phyloP scores from a whole-genome alignment of 305 asterid species.

The Striga hermonthica region DNA sequence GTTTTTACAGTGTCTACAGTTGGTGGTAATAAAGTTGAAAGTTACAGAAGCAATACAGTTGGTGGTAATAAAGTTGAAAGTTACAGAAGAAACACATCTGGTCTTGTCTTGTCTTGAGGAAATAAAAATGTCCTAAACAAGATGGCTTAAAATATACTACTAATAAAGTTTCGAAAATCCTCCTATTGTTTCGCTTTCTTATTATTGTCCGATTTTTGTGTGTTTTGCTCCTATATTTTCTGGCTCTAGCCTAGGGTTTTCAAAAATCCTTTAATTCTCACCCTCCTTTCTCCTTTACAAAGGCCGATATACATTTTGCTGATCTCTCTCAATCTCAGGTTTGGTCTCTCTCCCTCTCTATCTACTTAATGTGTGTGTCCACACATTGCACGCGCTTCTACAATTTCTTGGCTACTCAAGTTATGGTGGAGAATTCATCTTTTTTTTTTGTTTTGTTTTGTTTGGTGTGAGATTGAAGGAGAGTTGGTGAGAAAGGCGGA shows the following conservation, averaged over 20 bases:
- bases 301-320: constrained; percentile 6
- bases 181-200: background rate
- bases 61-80: no score
- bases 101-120: no score
- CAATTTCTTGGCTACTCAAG: no score
- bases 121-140: no score
- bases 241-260: constrained; percentile 18
- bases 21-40: no score
- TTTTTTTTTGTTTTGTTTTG: no score
- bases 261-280: constrained; percentile 2
- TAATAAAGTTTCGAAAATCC: no score
- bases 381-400: background rate
- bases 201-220: constrained; percentile 14
- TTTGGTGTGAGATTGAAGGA: no score
- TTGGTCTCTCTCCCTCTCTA: background rate
- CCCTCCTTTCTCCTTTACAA: constrained; percentile 4
- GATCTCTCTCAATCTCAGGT: constrained; percentile 9
- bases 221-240: constrained; percentile 9
- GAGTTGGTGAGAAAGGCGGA: background rate
- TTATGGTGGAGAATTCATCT: no score
- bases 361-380: background rate
- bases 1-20: no score
- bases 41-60: no score
- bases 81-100: background rate
- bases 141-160: no score